Conservation (phyloP, 805 yeast genomes). For the Barnettozyma botsteinii region DNA sequence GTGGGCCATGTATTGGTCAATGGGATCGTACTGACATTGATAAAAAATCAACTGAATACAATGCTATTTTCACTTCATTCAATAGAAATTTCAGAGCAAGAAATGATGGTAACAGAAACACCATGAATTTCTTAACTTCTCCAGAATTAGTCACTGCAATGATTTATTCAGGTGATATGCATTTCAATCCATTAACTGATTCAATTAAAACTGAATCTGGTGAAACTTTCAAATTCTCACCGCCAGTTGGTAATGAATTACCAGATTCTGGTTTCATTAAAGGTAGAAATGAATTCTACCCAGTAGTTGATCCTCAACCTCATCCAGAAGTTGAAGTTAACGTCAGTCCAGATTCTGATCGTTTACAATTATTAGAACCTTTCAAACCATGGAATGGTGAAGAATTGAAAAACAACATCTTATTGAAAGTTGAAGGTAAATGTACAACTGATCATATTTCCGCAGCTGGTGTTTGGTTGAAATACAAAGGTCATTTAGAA, state of each 20-base stretch:
- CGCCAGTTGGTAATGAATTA: conserved; percentile 81
- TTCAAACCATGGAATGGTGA: conserved; percentile 82
- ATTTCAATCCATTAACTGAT: conserved; percentile 88
- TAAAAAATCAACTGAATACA: conserved; percentile 57
- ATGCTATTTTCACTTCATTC: conserved; percentile 93
- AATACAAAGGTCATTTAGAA: conserved; percentile 96
- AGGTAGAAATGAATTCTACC: conserved; percentile 74
- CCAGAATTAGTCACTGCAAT: conserved; percentile 97
- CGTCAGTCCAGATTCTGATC: conserved; percentile 85
- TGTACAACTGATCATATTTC: conserved; percentile 98
- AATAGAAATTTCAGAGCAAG: conserved; percentile 97
- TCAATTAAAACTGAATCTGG: conserved; percentile 69
- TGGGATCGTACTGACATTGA: conserved; percentile 90
- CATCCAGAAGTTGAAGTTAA: conserved; percentile 51
- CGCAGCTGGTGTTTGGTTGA: conserved; percentile 98
- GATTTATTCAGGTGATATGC: conserved; percentile 90
- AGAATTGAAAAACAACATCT: conserved; percentile 69
- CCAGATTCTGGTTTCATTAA: conserved; percentile 72
- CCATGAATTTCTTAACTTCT: conserved; percentile 97
- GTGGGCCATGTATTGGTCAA: conserved; percentile 99
- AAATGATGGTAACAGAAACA: conserved; percentile 96
- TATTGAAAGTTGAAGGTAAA: conserved; percentile 92
- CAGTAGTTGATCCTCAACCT: conserved; percentile 62
- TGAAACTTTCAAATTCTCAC: conserved; percentile 64
- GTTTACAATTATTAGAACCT: conserved; percentile 88